Evolutionary conservation across 768 basidiomycete species (phyloP).

Genomic region (Scleroderma bovista): DNA sequence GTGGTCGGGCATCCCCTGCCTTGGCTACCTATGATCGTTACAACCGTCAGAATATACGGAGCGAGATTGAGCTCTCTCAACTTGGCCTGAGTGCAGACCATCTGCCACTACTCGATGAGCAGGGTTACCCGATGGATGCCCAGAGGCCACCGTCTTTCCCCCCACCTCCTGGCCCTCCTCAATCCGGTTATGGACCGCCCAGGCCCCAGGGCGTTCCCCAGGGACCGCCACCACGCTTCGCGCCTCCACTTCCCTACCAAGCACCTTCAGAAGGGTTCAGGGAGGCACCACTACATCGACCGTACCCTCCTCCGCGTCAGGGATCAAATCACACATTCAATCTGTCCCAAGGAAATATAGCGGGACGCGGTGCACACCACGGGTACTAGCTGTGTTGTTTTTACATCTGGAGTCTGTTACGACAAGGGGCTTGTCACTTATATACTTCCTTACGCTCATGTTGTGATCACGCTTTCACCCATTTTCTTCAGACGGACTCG

Average conservation of each 20-base stretch:
- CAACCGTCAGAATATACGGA: slow-evolving; percentile 34
- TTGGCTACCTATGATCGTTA: slow-evolving; percentile 53
- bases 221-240: neutral
- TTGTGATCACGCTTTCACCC: slow-evolving; percentile 11
- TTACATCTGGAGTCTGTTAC: slow-evolving; percentile 1
- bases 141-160: slow-evolving; percentile 10
- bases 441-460: slow-evolving; percentile 1
- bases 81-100: slow-evolving; percentile 48
- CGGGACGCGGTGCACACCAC: slow-evolving; percentile 29
- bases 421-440: slow-evolving; percentile 8
- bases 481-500: neutral
- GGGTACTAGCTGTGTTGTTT: slow-evolving; percentile 6
- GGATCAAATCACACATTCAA: slow-evolving; percentile 12
- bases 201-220: slow-evolving; percentile 1
- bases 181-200: neutral
- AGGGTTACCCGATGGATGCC: slow-evolving; percentile 8
- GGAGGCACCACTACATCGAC: slow-evolving; percentile 63
- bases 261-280: slow-evolving; percentile 35
- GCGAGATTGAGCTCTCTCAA: slow-evolving; percentile 50
- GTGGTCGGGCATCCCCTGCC: slow-evolving; percentile 34
- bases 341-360: slow-evolving; percentile 18
- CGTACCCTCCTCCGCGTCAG: slow-evolving; percentile 29
- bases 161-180: slow-evolving; percentile 22
- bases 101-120: slow-evolving; percentile 49
- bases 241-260: slow-evolving; percentile 22